Evolutionary conservation across 225 moss, liverwort and hornwort genomes (phyloP), one percentile per base, ranked within the genome.

Genomic region (Bryoerythrophyllum caledonicum): DNA sequence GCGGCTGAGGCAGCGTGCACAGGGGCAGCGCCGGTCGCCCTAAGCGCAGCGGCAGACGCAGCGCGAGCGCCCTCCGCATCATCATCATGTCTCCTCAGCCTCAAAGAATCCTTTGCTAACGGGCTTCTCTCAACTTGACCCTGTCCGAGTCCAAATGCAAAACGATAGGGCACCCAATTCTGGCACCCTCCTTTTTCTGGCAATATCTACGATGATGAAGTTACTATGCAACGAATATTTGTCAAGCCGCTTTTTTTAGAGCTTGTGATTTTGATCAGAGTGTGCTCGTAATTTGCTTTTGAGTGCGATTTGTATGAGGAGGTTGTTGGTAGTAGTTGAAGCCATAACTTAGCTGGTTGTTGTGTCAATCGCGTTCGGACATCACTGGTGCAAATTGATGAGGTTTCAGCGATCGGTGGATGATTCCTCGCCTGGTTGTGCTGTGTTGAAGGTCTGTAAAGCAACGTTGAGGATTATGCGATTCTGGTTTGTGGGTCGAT

Each of bases 41-140:
- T 78, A 38, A n/a, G n/a, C n/a, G 64, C 63, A 58, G 63, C 30
- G 73, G 19, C 23, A 82, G 30, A 74, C 48, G 48, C 48, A 17
- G 48, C 48, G 58, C 30, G 49, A 64, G 74, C 69, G 49, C 51
- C 63, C 64, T 70, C 69, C 17, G 82, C 82, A 82, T 78, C 63
- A 64, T 71, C 82, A 82, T 82, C 68, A 64, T 71, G 24, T 24
- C 73, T 12, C 48, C 48, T 49, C 48, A 49, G 19, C 48, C 44
- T 44, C 44, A 14, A 15, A 44, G 15, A 19, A 49, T 3, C 48
- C 17, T 49, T 19, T 6, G 14, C 44, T 0, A 15, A 13, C 38
- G 38, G 14, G 19, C 1, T 19, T 49, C 48, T 19, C 48, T 16
- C 48, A 49, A 19, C 48, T 19, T 49, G 17, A 49, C 13, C 7